Conservation (phyloP, 352 stramenopile species). For the Pythium rishiriense region DNA sequence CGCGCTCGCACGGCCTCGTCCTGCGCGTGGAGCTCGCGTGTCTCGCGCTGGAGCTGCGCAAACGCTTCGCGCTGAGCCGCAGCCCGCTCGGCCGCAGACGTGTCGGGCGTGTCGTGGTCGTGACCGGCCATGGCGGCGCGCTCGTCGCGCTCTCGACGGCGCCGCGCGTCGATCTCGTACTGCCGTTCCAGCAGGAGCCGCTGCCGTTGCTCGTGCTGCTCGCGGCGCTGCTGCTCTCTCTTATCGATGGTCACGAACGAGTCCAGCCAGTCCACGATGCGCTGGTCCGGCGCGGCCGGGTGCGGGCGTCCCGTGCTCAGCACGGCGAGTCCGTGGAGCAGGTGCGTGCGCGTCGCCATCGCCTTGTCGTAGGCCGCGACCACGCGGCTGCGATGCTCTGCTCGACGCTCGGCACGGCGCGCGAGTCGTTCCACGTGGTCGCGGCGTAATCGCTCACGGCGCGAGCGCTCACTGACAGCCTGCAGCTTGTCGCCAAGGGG, state of each 20-base stretch:
- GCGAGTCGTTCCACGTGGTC: background rate
- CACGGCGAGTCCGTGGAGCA: conserved; percentile 36
- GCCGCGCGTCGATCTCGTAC: conserved; percentile 41
- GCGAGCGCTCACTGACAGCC: conserved; percentile 8
- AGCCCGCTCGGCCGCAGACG: conserved; percentile 22
- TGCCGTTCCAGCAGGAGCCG: conserved; percentile 46
- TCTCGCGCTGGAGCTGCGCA: conserved; percentile 33
- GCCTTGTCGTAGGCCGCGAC: conserved; percentile 24
- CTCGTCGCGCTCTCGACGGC: conserved; percentile 43
- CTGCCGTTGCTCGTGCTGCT: conserved; percentile 40
- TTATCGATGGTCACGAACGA: conserved; percentile 61
- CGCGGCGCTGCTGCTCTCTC: conserved; percentile 34
- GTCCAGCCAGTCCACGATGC: conserved; percentile 51
- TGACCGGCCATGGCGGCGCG: conserved; percentile 39
- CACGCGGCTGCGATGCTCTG: conserved; percentile 14
- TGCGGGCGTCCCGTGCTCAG: conserved; percentile 44
- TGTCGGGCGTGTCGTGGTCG: conserved; percentile 38
- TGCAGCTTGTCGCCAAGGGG: conserved; percentile 15
- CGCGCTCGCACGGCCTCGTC: conserved; percentile 20
- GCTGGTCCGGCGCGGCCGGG: conserved; percentile 36
- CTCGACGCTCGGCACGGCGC: background rate
- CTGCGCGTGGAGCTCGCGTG: conserved; percentile 28
- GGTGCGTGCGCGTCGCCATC: conserved; percentile 36
- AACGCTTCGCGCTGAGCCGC: conserved; percentile 28
- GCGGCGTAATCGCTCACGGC: background rate